Base-by-base conservation (phyloP, 2,329 filamentous ascomycete species). In the Aspergillus jensenii region DNA sequence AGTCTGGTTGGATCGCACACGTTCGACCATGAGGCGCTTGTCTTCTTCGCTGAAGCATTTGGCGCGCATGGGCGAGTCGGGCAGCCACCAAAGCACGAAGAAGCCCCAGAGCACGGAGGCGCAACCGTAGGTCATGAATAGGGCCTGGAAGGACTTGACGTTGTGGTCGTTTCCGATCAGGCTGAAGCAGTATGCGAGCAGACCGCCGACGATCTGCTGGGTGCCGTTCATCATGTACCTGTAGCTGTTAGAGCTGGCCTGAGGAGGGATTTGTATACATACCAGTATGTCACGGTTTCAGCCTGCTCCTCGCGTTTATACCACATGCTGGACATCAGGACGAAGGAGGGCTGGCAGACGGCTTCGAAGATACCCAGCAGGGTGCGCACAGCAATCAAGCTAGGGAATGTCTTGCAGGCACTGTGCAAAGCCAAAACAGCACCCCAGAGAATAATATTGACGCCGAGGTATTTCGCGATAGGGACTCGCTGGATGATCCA, bases 181-280 rank as follows among this genome's bases (percentile, higher is more conserved):
- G 2, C 80, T 73, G 60, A 77, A 75, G 56, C 74, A 80, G 65
- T 84, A 85, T 0, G 87, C 87, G 0, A 90, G 77, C 0, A 90
- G 80, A 6, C 88, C 88, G 33, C 88, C 88, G 7, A 90, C 86
- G 51, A 90, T 87, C 67, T 90, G 88, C 68, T 90, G 88, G 1
- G 80, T 81, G 2, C 88, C 88, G 68, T 90, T 91, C 87, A 90
- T 90, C 84, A 89, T 89, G 71, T 89, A 88, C 73, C 77, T 77
- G 27, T 9, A 4, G 4, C 3, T 6, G 33, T 50, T 39, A 45
- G 37, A 27, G 5, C 21, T 40, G 19, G 1, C 4, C 17, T 12
- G 8, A 25, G 15, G 3, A 3, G 4, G 5, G 3, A 0, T 19
- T 3, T 3, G 6, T 44, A 11, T 8, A 14, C 15, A 17, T 79